These are phyloP conservation scores for Podospora pseudocomata DNA, from an alignment of 495 filamentous ascomycete species.

Conservation along the genomic window DNA sequence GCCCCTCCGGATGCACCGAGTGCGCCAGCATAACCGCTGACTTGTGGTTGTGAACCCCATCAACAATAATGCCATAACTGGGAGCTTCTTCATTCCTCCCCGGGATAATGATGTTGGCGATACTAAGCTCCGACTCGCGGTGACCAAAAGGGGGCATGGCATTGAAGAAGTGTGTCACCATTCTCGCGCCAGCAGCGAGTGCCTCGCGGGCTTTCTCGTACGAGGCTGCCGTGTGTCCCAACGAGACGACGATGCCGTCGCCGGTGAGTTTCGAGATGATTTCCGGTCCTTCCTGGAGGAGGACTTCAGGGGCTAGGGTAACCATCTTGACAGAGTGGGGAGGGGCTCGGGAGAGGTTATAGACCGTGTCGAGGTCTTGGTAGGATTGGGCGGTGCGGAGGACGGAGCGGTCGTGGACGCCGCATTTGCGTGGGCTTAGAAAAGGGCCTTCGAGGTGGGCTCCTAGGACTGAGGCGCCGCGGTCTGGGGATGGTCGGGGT, in stretches of 20 bases:
- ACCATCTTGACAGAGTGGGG: constrained; percentile 61
- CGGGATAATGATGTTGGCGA: background rate
- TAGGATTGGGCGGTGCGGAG: constrained; percentile 54
- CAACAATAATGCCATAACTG: constrained; percentile 63
- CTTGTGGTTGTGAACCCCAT: constrained; percentile 65
- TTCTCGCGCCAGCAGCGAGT: constrained; percentile 65
- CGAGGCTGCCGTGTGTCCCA: constrained; percentile 79
- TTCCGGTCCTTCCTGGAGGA: constrained; percentile 48
- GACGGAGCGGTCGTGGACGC: constrained; percentile 66
- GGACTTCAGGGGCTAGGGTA: constrained; percentile 75
- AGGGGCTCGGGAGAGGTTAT: constrained; percentile 54
- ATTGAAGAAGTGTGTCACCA: constrained; percentile 90
- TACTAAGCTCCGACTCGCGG: constrained; percentile 55
- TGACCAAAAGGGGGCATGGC: constrained; percentile 84
- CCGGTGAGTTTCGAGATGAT: constrained; percentile 58
- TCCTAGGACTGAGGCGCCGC: constrained; percentile 75
- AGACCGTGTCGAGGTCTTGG: constrained; percentile 60
- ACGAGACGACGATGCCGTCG: constrained; percentile 63
- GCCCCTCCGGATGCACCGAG: constrained; percentile 57
- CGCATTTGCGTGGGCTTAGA: constrained; percentile 65
- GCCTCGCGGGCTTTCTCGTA: constrained; percentile 69
- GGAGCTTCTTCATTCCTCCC: constrained; percentile 26
- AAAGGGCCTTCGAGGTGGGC: constrained; percentile 86
- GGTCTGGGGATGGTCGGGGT: constrained; percentile 41
- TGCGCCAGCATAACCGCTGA: constrained; percentile 60